Percentiles rank a stretch among this genome's conserved stretches.
Conservation (phyloP, 139 green algal genomes). For the Astrephomene gubernaculifera region DNA sequence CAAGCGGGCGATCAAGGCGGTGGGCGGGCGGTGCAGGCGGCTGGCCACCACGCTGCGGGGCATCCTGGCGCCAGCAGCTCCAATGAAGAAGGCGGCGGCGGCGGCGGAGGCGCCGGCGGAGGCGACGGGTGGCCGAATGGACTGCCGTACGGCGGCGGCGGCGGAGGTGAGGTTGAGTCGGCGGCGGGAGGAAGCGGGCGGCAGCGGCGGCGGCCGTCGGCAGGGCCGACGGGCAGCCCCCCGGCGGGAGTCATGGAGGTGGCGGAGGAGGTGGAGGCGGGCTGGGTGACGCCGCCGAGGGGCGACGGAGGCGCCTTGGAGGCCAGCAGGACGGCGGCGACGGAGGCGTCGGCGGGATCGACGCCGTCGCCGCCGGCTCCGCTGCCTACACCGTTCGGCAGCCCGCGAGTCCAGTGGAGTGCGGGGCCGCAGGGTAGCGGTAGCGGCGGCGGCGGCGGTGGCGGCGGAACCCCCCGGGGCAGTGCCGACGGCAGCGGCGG, state of each 20-base stretch:
- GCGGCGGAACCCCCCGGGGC: not conserved
- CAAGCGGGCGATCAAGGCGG: slow-evolving; percentile 28
- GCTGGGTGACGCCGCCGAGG: too few relatives aligned
- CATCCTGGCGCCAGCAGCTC: slow-evolving; percentile 4
- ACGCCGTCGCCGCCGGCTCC: not conserved
- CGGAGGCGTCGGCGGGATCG: not conserved
- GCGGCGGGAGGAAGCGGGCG: not conserved
- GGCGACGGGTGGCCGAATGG: not conserved
- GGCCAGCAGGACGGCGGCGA: not conserved
- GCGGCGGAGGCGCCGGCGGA: not conserved
- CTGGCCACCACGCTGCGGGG: slow-evolving; percentile 14
- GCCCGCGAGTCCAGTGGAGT: not conserved
- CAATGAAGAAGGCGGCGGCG: not conserved
- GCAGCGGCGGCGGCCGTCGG: not conserved
- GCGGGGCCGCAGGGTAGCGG: not conserved
- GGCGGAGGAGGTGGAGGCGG: not conserved
- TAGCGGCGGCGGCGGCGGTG: not conserved
- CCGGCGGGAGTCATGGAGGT: not conserved
- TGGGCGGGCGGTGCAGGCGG: slow-evolving; percentile 12
- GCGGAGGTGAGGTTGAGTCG: not conserved
- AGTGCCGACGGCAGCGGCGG: not conserved
- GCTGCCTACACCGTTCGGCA: not conserved
- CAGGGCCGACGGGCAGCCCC: not conserved
- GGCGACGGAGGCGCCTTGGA: not conserved
- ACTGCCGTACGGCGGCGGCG: too few relatives aligned